Conservation (phyloP, 345 rosid species). For the Eutrema yunnanense region DNA sequence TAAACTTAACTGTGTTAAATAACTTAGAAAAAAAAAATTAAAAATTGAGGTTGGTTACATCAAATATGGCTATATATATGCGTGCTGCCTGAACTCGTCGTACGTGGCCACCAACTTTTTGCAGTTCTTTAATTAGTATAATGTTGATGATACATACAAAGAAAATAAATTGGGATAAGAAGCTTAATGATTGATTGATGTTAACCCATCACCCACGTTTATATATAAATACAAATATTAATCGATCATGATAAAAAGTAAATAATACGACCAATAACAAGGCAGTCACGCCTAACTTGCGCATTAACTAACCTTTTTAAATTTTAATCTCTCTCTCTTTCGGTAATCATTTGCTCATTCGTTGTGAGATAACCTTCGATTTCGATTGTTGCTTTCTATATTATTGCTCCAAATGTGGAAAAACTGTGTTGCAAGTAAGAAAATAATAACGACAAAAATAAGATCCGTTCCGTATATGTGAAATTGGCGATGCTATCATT, state of each 20-base stretch:
- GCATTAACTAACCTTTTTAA: slow-evolving; percentile 15
- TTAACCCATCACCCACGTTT: slow-evolving; percentile 21
- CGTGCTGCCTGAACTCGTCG: background rate
- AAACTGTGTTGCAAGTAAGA: background rate
- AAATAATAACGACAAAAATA: background rate
- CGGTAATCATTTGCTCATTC: slow-evolving; percentile 20
- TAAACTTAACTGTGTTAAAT: background rate
- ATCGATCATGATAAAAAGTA: slow-evolving; percentile 8
- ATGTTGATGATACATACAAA: slow-evolving; percentile 17
- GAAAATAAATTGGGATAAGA: slow-evolving; percentile 19
- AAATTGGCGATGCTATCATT: background rate
- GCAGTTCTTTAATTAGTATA: background rate
- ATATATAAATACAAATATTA: background rate
- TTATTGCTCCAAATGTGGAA: slow-evolving; percentile 7
- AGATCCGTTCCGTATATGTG: background rate
- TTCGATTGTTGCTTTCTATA: background rate
- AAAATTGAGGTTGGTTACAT: background rate
- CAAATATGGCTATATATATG: background rate
- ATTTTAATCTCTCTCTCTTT: background rate
- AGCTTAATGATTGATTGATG: slow-evolving; percentile 35
- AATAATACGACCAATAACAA: slow-evolving; percentile 7
- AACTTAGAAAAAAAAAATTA: background rate
- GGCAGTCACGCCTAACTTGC: slow-evolving; percentile 9
- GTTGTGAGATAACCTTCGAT: background rate
- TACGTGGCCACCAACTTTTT: slow-evolving; percentile 20